Base-by-base conservation (phyloP, 257 asterid species). In the Ballota nigra region DNA sequence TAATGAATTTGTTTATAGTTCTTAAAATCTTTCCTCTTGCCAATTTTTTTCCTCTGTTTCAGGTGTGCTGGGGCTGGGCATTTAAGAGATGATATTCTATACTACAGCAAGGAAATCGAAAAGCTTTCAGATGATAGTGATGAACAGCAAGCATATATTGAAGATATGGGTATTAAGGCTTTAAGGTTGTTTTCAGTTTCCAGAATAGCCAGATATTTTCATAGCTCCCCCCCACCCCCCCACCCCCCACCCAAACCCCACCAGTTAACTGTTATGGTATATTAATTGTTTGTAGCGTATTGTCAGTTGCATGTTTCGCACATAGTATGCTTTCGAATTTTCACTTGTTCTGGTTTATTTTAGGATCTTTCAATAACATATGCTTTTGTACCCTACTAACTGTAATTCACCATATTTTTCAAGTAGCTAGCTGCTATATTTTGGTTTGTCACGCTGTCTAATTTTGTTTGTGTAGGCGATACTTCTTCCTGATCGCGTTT, bases 31-130 rank as follows among this genome's bases (percentile, higher is more conserved):
- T 53, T 23, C 58, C 22, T 49, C 7, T 38, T 22, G 51, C 55
- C 60, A 61, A 52, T 68, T 16, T 76, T 63, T 47, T 11, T 73
- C 65, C 68, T 73, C 66, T 55, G 61, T 72, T 73, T 47, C 69
- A 94, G 97, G 88, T 89, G 99, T 84, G 89, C 97, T 41, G 97
- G 99, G 75, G 97, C 99, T 60, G 97, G 99, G 66, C 96, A 94
- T 84, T 78, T 91, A 77, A 85, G 92, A 75, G 96, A 89, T 53
- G 99, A 94, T 80, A 94, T 89, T 73, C 80, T 89, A 45, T 71
- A 84, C 80, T 86, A 86, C 80, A 66, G 78, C 62, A 83, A 84
- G 84, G 95, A 89, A 79, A 87, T 91, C 59, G 96, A 89, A 75
- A 86, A 80, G 82, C 81, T 83, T 74, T 69, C 86, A 13, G 77